These are phyloP conservation scores for Corylus avellana DNA, from an alignment of 306 rosid genomes.

Conservation along the genomic window DNA sequence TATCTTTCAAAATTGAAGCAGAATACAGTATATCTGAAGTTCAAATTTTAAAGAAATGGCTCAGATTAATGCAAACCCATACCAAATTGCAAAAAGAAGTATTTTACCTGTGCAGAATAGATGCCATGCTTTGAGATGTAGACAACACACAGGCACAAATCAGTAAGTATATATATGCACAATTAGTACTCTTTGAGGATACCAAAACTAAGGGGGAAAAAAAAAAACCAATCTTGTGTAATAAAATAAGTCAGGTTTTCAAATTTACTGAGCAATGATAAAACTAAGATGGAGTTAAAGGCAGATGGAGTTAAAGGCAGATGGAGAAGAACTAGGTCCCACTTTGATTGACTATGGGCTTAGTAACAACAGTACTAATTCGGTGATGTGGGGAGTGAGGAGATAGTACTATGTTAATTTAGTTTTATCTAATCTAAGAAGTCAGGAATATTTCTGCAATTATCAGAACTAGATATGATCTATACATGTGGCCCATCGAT, in stretches of 20 bases:
- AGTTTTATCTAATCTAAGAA: not conserved
- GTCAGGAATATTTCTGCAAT: not conserved
- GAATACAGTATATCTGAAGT: conserved; percentile 3
- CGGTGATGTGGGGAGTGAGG: not conserved
- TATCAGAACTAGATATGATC: not conserved
- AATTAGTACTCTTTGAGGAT: not conserved
- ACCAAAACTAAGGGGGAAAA: too few relatives aligned
- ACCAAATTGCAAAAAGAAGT: not conserved
- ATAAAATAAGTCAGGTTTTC: too few relatives aligned
- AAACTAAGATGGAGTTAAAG: too few relatives aligned
- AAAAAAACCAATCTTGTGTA: too few relatives aligned
- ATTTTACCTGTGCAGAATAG: not conserved
- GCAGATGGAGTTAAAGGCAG: too few relatives aligned
- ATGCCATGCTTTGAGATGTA: conserved; percentile 1
- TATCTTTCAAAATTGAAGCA: conserved; percentile 11
- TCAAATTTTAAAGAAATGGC: not conserved
- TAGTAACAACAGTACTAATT: too few relatives aligned
- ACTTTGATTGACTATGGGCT: too few relatives aligned
- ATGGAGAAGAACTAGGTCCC: not conserved
- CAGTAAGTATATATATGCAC: not conserved
- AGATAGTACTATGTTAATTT: not conserved
- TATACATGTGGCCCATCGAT: not conserved
- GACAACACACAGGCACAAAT: not conserved
- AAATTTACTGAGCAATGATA: too few relatives aligned
- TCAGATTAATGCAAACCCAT: not conserved